Evolutionary conservation across 129 eudicot species (phyloP), one percentile per base, ranked within the genome.

Genomic region (Solidago caesia): DNA sequence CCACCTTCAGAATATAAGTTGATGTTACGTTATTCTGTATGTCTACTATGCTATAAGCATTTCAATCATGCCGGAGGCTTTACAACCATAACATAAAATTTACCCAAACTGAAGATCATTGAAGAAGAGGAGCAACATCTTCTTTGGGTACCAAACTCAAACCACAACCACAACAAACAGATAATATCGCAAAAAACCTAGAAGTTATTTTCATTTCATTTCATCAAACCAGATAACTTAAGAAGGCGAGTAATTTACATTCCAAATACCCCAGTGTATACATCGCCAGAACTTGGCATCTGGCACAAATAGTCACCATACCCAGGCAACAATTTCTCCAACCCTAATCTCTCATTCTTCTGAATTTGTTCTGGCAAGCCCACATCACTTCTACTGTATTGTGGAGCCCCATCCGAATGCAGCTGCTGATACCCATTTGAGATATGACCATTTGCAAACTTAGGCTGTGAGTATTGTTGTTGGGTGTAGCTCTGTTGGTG

Each of bases 301-400:
- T 83, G 85, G 33, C 68, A 84, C 79, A 70, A 77, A 67, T 77
- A 52, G 64, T 84, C 96, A 51, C 85, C 85, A 69, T 86, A 84
- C 64, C 91, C 91, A 9, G 86, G 79, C 75, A 68, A 84, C 78
- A 80, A 84, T 49, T 71, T 83, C 75, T 82, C 80, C 51, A 73
- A 82, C 56, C 88, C 90, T 83, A 85, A 25, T 66, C 77, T 76
- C 85, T 86, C 90, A 44, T 82, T 84, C 72, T 81, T 83, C 86
- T 84, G 75, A 51, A 75, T 43, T 42, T 75, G 78, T 77, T 89
- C 87, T 25, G 73, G 44, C 66, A 59, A 42, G 45, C 81, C 81
- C 69, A 70, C 69, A 56, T 90, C 87, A 75, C 73, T 80, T 70
- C 81, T 88, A 74, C 70, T 82, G 46, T 82, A 64, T 55, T 64